Conservation (phyloP, 805 yeast genomes). For the Saccharomycopsis oosterbeekiorum region DNA sequence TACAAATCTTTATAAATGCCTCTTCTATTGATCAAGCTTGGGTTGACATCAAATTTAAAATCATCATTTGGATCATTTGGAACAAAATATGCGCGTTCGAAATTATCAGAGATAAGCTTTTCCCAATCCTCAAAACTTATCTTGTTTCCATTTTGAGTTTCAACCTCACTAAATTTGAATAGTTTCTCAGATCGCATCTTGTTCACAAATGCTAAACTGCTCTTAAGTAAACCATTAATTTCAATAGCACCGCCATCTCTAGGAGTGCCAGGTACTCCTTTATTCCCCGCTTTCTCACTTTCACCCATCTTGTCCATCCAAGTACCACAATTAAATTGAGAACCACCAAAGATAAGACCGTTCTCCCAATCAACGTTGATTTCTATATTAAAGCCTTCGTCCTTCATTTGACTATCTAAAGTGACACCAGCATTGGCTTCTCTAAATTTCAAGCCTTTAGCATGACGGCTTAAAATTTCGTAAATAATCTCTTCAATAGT, state of each 20-base stretch:
- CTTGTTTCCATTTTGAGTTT: slow-evolving; percentile 43
- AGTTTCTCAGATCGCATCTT: slow-evolving; percentile 42
- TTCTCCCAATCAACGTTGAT: slow-evolving; percentile 79
- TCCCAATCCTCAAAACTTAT: slow-evolving; percentile 68
- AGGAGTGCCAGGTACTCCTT: slow-evolving; percentile 96
- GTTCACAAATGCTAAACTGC: slow-evolving; percentile 71
- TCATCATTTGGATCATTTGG: slow-evolving; percentile 63
- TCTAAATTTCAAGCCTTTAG: slow-evolving; percentile 74
- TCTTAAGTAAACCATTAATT: slow-evolving; percentile 79
- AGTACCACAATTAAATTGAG: slow-evolving; percentile 89
- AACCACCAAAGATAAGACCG: slow-evolving; percentile 86
- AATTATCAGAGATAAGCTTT: slow-evolving; percentile 51
- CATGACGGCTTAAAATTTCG: slow-evolving; percentile 83
- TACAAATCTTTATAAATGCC: slow-evolving; percentile 90
- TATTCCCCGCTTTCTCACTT: slow-evolving; percentile 67
- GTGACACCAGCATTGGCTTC: slow-evolving; percentile 93
- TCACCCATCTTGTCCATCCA: slow-evolving; percentile 99
- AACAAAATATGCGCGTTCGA: slow-evolving; percentile 70
- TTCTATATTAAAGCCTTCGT: slow-evolving; percentile 82
- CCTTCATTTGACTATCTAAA: slow-evolving; percentile 85
- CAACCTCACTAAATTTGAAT: slow-evolving; percentile 51
- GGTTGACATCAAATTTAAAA: slow-evolving; percentile 46
- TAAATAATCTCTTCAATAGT: slow-evolving; percentile 67
- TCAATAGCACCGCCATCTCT: slow-evolving; percentile 96
- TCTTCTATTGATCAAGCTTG: slow-evolving; percentile 66